A percentile compares a stretch with the other conserved stretches of the same genome.
Conservation (phyloP, 768 basidiomycete genomes). For the Kwoniella europaea region DNA sequence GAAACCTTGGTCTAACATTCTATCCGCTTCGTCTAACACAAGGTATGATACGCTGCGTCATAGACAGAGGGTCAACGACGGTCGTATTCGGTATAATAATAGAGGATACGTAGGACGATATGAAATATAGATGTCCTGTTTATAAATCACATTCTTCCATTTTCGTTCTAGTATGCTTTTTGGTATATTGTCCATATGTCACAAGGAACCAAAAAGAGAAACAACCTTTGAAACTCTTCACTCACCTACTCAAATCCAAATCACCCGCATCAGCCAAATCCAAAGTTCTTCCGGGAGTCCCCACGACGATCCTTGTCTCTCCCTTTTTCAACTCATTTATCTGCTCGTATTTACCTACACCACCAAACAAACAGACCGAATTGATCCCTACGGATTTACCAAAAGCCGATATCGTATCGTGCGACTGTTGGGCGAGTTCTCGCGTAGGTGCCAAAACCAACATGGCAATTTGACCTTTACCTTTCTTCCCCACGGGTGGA, state of each 20-base stretch:
- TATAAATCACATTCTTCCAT: too few species aligned
- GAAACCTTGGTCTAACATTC: conserved; percentile 97
- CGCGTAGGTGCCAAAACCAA: conserved; percentile 93
- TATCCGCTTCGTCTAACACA: conserved; percentile 95
- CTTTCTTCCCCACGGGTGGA: conserved; percentile 22
- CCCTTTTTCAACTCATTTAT: conserved; percentile 68
- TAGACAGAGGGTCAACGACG: too few species aligned
- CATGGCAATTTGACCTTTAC: conserved; percentile 58
- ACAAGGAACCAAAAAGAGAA: not conserved
- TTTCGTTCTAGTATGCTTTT: too few species aligned
- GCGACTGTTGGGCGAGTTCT: conserved; percentile 93
- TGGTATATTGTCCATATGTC: too few species aligned
- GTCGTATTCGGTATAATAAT: too few species aligned
- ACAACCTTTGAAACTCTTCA: conserved; percentile 22
- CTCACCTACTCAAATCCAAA: conserved; percentile 78
- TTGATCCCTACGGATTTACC: conserved; percentile 73
- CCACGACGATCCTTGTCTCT: conserved; percentile 77
- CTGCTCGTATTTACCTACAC: conserved; percentile 88
- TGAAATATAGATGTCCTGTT: not conserved
- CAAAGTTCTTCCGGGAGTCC: conserved; percentile 90
- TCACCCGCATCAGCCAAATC: conserved; percentile 88
- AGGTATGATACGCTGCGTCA: conserved; percentile 76
- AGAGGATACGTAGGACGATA: not conserved
- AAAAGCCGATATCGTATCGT: conserved; percentile 75
- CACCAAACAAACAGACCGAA: conserved; percentile 89